Evolutionary conservation across 2,329 filamentous ascomycete genomes (phyloP).

Genomic region (Myriosclerotinia scirpicola): DNA sequence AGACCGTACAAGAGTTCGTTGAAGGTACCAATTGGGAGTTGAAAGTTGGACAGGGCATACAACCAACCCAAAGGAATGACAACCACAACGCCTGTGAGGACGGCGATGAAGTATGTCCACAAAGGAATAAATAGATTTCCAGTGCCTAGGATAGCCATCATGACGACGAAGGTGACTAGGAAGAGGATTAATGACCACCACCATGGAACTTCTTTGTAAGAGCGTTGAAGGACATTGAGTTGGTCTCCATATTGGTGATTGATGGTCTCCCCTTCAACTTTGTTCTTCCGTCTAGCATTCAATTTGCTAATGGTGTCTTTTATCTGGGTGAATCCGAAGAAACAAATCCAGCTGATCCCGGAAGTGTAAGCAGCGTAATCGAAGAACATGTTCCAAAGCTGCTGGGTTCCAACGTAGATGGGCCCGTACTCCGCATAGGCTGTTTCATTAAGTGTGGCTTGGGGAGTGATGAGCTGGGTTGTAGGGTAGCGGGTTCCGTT

Average conservation of each 20-base stretch:
- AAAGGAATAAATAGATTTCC: slow-evolving; percentile 58
- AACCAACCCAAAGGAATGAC: slow-evolving; percentile 60
- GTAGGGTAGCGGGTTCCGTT: slow-evolving; percentile 43
- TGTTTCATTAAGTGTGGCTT: slow-evolving; percentile 43
- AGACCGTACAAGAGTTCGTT: slow-evolving; percentile 61
- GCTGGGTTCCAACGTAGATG: slow-evolving; percentile 57
- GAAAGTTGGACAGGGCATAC: slow-evolving; percentile 58
- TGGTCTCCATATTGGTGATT: slow-evolving; percentile 59
- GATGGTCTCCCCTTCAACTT: slow-evolving; percentile 41
- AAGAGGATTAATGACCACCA: slow-evolving; percentile 60
- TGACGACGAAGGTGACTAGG: slow-evolving; percentile 47
- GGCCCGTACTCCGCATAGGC: slow-evolving; percentile 51
- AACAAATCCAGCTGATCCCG: slow-evolving; percentile 57
- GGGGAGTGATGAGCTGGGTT: slow-evolving; percentile 40
- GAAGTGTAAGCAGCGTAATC: slow-evolving; percentile 60
- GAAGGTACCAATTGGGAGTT: slow-evolving; percentile 55
- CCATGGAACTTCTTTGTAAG: slow-evolving; percentile 57
- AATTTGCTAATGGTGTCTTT: slow-evolving; percentile 48
- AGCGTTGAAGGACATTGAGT: slow-evolving; percentile 57
- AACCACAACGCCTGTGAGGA: slow-evolving; percentile 54
- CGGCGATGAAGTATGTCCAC: slow-evolving; percentile 59
- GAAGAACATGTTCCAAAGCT: slow-evolving; percentile 60
- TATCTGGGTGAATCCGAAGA: slow-evolving; percentile 55
- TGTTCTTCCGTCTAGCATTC: slow-evolving; percentile 41
- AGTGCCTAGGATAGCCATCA: slow-evolving; percentile 53